Evolutionary conservation across 2,329 filamentous ascomycete species (phyloP).

Genomic region (Apiospora rasikravindrae): DNA sequence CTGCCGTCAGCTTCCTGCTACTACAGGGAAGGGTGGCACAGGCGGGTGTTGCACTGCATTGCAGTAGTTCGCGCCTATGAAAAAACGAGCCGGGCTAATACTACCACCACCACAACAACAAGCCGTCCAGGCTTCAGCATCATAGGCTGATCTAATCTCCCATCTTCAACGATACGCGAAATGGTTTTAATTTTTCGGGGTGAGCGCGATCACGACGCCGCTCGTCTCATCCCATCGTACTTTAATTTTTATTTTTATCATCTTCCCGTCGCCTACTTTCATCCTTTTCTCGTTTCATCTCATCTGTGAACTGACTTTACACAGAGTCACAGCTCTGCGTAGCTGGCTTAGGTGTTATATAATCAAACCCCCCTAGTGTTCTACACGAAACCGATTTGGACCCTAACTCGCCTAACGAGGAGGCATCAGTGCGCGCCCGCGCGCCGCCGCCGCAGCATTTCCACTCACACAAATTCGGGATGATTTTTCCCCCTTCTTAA

Average conservation of each 20-base stretch:
- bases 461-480: not conserved
- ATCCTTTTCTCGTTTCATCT: not conserved
- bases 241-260: not conserved
- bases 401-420: not conserved
- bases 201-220: not conserved
- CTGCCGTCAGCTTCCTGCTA: not conserved
- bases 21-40: not conserved
- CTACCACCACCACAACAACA: not conserved
- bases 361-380: not conserved
- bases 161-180: constrained; percentile 13
- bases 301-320: not conserved
- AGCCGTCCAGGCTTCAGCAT: not conserved
- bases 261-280: not conserved
- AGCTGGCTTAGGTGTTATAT: not conserved
- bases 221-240: not conserved
- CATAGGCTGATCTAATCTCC: not conserved
- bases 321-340: not conserved
- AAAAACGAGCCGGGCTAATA: not conserved
- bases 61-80: not conserved
- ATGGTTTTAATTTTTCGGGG: not conserved
- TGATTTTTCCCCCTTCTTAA: not conserved
- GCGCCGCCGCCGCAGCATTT: not conserved
- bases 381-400: not conserved
- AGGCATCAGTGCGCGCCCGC: not conserved
- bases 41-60: not conserved